Evolutionary conservation across 1,284 basidiomycete genomes (phyloP).

Genomic region (Ceratorhiza oryzae-sativae): DNA sequence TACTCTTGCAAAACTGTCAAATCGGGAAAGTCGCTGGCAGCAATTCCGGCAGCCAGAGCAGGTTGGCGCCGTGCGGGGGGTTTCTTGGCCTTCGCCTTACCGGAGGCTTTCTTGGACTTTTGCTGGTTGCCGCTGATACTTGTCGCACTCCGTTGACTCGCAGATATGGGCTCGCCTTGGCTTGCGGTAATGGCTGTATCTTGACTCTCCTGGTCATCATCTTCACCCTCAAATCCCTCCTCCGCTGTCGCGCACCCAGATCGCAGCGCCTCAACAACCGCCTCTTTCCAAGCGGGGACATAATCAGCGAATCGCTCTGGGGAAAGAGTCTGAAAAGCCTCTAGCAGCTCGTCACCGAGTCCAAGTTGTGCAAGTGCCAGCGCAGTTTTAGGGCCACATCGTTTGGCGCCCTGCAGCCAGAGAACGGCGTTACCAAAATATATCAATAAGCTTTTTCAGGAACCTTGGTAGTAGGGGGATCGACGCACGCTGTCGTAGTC

Average conservation of each 20-base stretch:
- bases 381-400: slow-evolving; percentile 51
- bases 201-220: slow-evolving; percentile 26
- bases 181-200: slow-evolving; percentile 22
- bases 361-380: slow-evolving; percentile 56
- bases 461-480: not conserved
- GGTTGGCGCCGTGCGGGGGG: slow-evolving; percentile 31
- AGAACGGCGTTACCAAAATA: not conserved
- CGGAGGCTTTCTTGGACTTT: slow-evolving; percentile 13
- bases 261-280: slow-evolving; percentile 32
- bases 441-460: not conserved
- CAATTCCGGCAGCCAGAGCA: slow-evolving; percentile 25
- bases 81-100: slow-evolving; percentile 22
- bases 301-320: slow-evolving; percentile 60
- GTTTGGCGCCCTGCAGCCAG: slow-evolving; percentile 33
- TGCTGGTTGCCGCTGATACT: slow-evolving; percentile 4
- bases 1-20: slow-evolving; percentile 17
- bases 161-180: slow-evolving; percentile 5
- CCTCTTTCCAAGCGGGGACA: slow-evolving; percentile 60
- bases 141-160: slow-evolving; percentile 8
- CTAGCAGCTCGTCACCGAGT: slow-evolving; percentile 58
- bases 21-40: slow-evolving; percentile 32
- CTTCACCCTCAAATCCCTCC: slow-evolving; percentile 36
- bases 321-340: slow-evolving; percentile 62
- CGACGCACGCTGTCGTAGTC: slow-evolving; percentile 76
- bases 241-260: slow-evolving; percentile 22